Evolutionary conservation across 768 basidiomycete genomes (phyloP).

Genomic region (Auriculariales sp.): DNA sequence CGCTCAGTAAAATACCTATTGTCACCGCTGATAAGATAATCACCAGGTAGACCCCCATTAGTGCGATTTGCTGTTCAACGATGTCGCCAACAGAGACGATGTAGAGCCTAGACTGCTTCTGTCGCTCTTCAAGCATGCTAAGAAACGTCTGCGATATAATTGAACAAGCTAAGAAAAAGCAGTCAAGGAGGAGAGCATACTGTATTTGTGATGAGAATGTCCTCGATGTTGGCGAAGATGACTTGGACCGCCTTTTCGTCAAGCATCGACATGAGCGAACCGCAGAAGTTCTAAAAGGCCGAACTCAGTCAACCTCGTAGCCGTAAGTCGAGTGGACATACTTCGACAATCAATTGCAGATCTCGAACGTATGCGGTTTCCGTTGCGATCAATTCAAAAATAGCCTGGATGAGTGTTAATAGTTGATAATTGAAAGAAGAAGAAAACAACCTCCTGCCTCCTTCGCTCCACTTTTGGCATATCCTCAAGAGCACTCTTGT

Average conservation of each 20-base stretch:
- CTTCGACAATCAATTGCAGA: constrained; percentile 84
- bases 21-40: constrained; percentile 9
- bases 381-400: constrained; percentile 89
- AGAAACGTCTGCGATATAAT: constrained; percentile 38
- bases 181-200: constrained; percentile 18
- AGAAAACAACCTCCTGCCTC: constrained; percentile 62
- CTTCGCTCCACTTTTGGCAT: constrained; percentile 68
- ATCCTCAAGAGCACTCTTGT: constrained; percentile 67
- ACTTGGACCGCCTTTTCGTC: constrained; percentile 64
- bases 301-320: neutral
- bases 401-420: constrained; percentile 33
- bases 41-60: constrained; percentile 73
- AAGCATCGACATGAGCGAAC: constrained; percentile 54
- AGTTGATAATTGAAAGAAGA: neutral
- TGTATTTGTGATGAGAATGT: constrained; percentile 79
- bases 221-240: constrained; percentile 89
- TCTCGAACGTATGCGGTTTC: constrained; percentile 85
- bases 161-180: neutral
- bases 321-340: constrained; percentile 16
- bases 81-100: constrained; percentile 82
- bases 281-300: constrained; percentile 61
- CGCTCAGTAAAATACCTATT: neutral
- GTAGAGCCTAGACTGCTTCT: constrained; percentile 84
- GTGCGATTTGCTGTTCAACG: constrained; percentile 53
- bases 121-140: constrained; percentile 80